Evolutionary conservation across 805 yeast genomes (phyloP), one percentile per base, ranked within the genome.

Genomic region (Zygosaccharomyces bisporus): DNA sequence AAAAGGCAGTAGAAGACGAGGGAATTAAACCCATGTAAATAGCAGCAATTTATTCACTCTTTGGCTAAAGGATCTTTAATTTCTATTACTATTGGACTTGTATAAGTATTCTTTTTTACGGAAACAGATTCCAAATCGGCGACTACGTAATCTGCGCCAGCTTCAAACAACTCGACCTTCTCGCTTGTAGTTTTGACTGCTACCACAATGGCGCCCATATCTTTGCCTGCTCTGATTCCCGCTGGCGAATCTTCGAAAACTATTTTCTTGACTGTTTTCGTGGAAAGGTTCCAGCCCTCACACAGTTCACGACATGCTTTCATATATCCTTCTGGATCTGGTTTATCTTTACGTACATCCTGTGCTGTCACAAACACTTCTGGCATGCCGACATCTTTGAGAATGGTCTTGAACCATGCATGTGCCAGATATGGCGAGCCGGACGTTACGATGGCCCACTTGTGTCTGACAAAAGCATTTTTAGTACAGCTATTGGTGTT

Each of bases 241-340:
- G 87, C 88, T 29, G 88, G 88, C 16, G 93, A 91, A 62, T 86
- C 95, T 69, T 86, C 95, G 62, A 86, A 85, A 9, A 82, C 87
- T 20, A 84, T 84, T 13, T 66, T 57, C 41, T 58, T 62, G 45
- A 58, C 62, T 4, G 51, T 46, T 2, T 55, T 42, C 17, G 52
- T 55, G 33, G 55, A 50, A 16, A 49, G 44, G 4, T 55, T 53
- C 55, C 61, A 62, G 21, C 39, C 47, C 42, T 55, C 47, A 44
- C 86, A 72, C 53, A 89, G 71, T 49, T 74, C 79, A 44, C 75
- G 79, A 31, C 63, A 54, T 38, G 84, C 86, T 51, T 63, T 56
- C 36, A 71, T 67, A 68, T 85, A 86, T 34, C 93, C 91, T 68
- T 79, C 79, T 6, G 95, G 95, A 67, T 85, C 76, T 16, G 95